Evolutionary conservation across 2,329 filamentous ascomycete species (phyloP), one percentile per base, ranked within the genome.

Genomic region (Colletotrichum sp.): DNA sequence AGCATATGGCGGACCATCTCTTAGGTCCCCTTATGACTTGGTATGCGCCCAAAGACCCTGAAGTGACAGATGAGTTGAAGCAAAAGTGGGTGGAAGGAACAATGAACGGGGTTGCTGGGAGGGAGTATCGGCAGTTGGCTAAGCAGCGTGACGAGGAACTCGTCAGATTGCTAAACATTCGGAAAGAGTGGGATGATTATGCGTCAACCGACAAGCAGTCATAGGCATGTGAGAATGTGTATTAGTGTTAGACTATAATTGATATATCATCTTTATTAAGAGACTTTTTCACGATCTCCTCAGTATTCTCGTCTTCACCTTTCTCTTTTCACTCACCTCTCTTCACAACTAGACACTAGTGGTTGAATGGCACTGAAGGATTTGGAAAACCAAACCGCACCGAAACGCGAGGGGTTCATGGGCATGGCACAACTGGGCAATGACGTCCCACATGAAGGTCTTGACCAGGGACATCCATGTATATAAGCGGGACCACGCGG

Each of bases 1-100:
- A 69, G 28, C 77, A 78, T 32, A 64, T 74, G 36, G 64, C 78
- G 5, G 70, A 79, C 32, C 78, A 77, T 55, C 55, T 79, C 1
- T 43, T 73, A 14, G 43, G 38, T 21, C 71, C 71, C n/a, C 10
- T 73, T 16, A 73, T 73, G 71, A 69, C 71, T n/a, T 73, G 65
- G 71, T 73, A 70, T 21, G 71, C 71, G n/a, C 71, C 71, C 7
- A 43, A 73, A 24, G 66, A 73, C 43, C 71, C 71, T 26, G 56
- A 59, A 16, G 13, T 73, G 7, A 73, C 58, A 3, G 65, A 70
- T 14, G 65, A 73, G 21, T 38, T 73, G 58, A 73, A 69, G 58
- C 30, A 58, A 36, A 73, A 73, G 16, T 73, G 71, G 71, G 71
- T 73, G 30, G 48, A 61, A 6, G 71, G 71, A 7, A 73, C 71